Evolutionary conservation across 257 asterid genomes (phyloP).

Genomic region (Verbascum thapsus): DNA sequence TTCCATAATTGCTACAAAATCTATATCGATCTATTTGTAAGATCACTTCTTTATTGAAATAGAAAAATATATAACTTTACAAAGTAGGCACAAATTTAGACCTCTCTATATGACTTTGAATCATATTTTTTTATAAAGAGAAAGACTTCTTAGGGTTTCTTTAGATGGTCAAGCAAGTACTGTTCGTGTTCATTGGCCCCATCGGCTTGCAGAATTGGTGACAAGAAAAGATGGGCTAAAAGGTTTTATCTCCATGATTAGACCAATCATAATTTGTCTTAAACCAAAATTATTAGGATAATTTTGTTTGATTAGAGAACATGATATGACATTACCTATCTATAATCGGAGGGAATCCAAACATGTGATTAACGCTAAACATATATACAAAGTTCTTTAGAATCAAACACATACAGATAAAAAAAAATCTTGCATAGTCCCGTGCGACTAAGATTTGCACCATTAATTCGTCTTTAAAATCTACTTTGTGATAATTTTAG

Average conservation of each 20-base stretch:
- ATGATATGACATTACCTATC: constrained; percentile 31
- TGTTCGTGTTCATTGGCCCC: constrained; percentile 39
- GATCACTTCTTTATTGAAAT: constrained; percentile 25
- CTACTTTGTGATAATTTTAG: too few relatives aligned
- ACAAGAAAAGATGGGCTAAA: constrained; percentile 70
- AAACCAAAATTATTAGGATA: constrained; percentile 32
- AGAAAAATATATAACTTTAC: constrained; percentile 11
- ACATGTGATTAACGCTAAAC: constrained; percentile 29
- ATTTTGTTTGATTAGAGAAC: constrained; percentile 45
- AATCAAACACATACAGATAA: constrained; percentile 24
- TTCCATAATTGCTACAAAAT: constrained; percentile 24
- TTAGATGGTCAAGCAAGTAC: constrained; percentile 44
- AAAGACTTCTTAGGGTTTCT: constrained; percentile 42
- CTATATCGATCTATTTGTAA: constrained; percentile 22
- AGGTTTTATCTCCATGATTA: constrained; percentile 40
- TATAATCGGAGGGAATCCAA: constrained; percentile 34
- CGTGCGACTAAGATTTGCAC: too few relatives aligned
- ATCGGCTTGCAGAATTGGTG: constrained; percentile 34
- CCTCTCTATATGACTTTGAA: constrained; percentile 39
- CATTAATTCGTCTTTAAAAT: too few relatives aligned
- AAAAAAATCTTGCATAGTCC: too few relatives aligned
- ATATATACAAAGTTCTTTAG: constrained; percentile 25
- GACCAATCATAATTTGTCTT: constrained; percentile 48
- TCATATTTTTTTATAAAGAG: constrained; percentile 41
- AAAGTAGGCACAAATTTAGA: constrained; percentile 22